A percentile compares a stretch with the other conserved stretches of the same genome.
These are phyloP conservation scores for Pichia sp. DNA, from an alignment of 1,139 yeast genomes.

Conservation along the genomic window DNA sequence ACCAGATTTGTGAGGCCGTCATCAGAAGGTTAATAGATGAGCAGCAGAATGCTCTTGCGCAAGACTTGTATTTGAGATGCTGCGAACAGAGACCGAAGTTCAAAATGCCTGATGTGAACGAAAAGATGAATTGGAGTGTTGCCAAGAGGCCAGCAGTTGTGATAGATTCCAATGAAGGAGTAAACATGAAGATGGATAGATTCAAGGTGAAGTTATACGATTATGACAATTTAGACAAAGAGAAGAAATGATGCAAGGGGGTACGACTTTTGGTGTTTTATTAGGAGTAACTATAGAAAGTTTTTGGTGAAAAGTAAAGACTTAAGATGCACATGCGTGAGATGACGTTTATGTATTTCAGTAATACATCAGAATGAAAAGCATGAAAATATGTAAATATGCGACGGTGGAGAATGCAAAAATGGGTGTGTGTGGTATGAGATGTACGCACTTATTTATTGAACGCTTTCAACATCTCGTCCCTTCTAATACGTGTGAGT, in stretches of 20 bases:
- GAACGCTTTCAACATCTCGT: conserved; percentile 15
- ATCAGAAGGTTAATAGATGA: conserved; percentile 9
- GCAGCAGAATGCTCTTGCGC: conserved; percentile 10
- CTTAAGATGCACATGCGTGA: not conserved
- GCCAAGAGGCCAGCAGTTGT: conserved; percentile 4
- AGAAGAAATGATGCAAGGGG: not conserved
- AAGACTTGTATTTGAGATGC: conserved; percentile 12
- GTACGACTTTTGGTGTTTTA: not conserved
- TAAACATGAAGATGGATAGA: conserved; percentile 8
- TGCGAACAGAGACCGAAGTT: conserved; percentile 6
- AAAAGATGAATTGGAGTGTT: conserved; percentile 3
- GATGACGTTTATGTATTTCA: not conserved
- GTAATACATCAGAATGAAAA: no score
- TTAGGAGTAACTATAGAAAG: not conserved
- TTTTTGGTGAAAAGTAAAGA: not conserved
- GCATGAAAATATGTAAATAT: no score
- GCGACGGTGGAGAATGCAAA: no score
- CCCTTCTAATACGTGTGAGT: conserved; percentile 13
- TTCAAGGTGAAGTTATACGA: conserved; percentile 16
- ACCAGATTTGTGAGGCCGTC: conserved; percentile 4
- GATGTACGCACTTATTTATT: not conserved
- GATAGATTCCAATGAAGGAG: conserved; percentile 8
- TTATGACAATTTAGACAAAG: conserved; percentile 13
- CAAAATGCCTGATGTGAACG: conserved; percentile 4
- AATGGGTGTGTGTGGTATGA: no score